Evolutionary conservation across 1,139 yeast genomes (phyloP).

Genomic region (Yamadazyma membranifaciens): DNA sequence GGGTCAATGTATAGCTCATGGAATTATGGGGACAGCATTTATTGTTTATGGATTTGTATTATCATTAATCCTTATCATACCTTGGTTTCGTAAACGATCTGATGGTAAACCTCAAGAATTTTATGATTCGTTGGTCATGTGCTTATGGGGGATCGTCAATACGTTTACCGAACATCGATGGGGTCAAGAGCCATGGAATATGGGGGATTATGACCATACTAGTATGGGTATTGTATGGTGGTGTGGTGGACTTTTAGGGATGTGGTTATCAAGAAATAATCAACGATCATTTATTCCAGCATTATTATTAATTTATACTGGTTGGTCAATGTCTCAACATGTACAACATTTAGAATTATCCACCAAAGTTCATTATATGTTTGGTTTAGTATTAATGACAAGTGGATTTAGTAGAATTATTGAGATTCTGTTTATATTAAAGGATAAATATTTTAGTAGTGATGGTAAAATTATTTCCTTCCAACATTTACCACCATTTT

Average conservation of each 20-base stretch:
- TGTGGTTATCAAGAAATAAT: constrained; percentile 60
- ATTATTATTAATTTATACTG: constrained; percentile 76
- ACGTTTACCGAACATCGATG: constrained; percentile 96
- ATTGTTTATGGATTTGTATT: constrained; percentile 74
- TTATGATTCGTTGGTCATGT: constrained; percentile 77
- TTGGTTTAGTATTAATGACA: constrained; percentile 75
- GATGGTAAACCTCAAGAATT: constrained; percentile 72
- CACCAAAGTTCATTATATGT: constrained; percentile 82
- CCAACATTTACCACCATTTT: constrained; percentile 82
- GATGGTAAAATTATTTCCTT: constrained; percentile 58
- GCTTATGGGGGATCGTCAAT: constrained; percentile 87
- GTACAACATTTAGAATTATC: constrained; percentile 71
- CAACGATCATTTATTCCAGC: constrained; percentile 78
- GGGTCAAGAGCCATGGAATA: constrained; percentile 85
- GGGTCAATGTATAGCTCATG: constrained; percentile 96
- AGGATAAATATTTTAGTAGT: constrained; percentile 49
- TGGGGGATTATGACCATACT: constrained; percentile 91
- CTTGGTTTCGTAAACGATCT: constrained; percentile 54
- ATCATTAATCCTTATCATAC: constrained; percentile 62
- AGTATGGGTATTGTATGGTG: constrained; percentile 97
- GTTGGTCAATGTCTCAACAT: constrained; percentile 93
- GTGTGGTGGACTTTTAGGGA: constrained; percentile 87
- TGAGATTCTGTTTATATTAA: constrained; percentile 71
- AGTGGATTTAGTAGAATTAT: constrained; percentile 75
- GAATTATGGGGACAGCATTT: constrained; percentile 92